phyloP scores from a whole-genome alignment of 2,329 filamentous ascomycete genomes.

The Coniella lustricola region DNA sequence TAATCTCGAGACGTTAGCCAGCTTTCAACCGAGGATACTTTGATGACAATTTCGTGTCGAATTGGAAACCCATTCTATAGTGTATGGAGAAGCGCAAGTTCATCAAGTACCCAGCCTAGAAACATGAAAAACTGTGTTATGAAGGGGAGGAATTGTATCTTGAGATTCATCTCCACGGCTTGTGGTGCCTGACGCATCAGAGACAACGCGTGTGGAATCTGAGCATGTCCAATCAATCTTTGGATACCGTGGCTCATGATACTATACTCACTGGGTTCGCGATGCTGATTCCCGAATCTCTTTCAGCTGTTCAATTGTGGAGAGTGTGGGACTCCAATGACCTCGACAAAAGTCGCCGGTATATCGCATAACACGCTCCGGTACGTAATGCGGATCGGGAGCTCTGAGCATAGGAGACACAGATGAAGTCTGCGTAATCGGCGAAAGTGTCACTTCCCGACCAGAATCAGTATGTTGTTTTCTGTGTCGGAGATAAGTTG shows the following conservation, averaged over 20 bases:
- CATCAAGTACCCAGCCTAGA: neutral
- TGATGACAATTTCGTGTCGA: neutral
- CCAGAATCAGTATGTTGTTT: neutral
- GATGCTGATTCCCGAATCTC: neutral
- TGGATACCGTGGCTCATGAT: neutral
- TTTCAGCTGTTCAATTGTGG: constrained; percentile 1
- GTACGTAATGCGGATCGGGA: neutral
- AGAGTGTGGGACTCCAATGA: neutral
- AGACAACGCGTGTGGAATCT: neutral
- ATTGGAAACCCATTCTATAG: too few species aligned
- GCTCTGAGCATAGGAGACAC: neutral
- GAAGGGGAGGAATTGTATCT: neutral
- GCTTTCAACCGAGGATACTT: constrained; percentile 1
- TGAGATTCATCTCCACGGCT: neutral
- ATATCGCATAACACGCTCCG: neutral
- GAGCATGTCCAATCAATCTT: neutral
- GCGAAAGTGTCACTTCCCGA: neutral
- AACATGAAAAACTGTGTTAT: neutral
- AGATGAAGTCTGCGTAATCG: neutral
- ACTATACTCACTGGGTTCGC: neutral
- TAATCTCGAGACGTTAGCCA: constrained; percentile 4
- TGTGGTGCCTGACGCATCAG: constrained; percentile 1
- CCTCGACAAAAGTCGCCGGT: neutral
- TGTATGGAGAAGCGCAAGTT: neutral
- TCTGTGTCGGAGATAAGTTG: neutral